Evolutionary conservation across 2,329 filamentous ascomycete genomes (phyloP), one percentile per base, ranked within the genome.

Genomic region (Macrophomina phaseolina): DNA sequence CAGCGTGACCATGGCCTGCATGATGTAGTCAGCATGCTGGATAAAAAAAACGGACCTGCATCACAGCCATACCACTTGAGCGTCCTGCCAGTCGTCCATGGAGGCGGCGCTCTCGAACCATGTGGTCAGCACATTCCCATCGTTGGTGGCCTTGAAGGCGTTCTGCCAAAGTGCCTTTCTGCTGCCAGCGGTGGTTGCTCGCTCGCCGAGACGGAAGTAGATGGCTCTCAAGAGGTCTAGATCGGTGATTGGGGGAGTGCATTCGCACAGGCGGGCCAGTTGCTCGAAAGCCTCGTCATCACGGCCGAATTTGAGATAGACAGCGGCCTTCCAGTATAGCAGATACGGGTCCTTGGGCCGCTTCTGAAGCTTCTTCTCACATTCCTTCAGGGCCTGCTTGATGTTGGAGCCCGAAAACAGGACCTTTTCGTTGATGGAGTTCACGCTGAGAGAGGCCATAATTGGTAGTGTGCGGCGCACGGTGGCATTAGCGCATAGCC

Each of bases 321-420:
- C 52, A 23, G 58, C 60, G n/a, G 66, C 66, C 60, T 46, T 64
- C 60, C 66, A 64, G 32, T 49, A 64, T 14, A 67, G 60, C 34
- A 78, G 69, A 69, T 76, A 79, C n/a, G 77, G 74, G 60, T 79
- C 77, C 30, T 72, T 70, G 18, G 76, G 73, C 8, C 70, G 71
- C 66, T 78, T 79, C 68, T 79, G 78, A 32, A 78, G 71, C 45
- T 73, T 70, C 66, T 75, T 78, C 45, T 69, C 69, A 32, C 75
- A 73, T 48, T 76, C 74, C 28, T 72, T 70, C 23, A 75, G 69
- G 51, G 76, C 77, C 38, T 67, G 66, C 51, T 67, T 67, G 34
- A 64, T 58, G 32, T 67, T 67, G 40, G 66, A 51, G 52, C 66
- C 60, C 18, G 65, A 63, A 18, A 46, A 53, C 2, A 51, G 49